Conservation (phyloP, 352 stramenopile species). For the Phytophthora pistaciae region DNA sequence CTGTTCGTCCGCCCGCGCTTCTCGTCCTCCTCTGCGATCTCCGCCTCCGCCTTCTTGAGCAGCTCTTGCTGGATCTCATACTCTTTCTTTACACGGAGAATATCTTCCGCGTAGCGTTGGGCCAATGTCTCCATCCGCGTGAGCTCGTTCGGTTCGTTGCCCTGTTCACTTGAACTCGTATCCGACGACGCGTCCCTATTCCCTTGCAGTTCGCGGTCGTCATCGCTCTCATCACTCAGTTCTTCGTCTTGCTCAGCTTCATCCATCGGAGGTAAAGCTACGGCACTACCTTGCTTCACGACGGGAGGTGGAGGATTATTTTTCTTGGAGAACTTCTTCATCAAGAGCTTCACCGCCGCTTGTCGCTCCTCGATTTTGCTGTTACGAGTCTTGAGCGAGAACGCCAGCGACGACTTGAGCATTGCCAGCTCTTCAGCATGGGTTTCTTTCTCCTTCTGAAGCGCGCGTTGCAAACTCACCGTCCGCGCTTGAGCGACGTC, state of each 20-base stretch:
- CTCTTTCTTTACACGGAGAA: conserved; percentile 60
- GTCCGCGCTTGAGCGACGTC: conserved; percentile 47
- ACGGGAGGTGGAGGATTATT: background rate
- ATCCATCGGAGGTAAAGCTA: conserved; percentile 5
- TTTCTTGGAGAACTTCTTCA: conserved; percentile 47
- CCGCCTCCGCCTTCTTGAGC: conserved; percentile 50
- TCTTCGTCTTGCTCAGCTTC: conserved; percentile 6
- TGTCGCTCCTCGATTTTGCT: conserved; percentile 70
- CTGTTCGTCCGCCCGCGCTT: conserved; percentile 67
- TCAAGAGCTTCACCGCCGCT: conserved; percentile 49
- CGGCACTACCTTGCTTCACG: conserved; percentile 2
- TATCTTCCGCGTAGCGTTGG: conserved; percentile 61
- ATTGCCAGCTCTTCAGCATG: conserved; percentile 49
- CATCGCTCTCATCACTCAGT: conserved; percentile 7
- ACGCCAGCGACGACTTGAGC: conserved; percentile 52
- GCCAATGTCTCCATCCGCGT: conserved; percentile 57
- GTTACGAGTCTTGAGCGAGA: conserved; percentile 56
- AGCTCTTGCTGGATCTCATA: conserved; percentile 58
- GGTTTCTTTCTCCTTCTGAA: conserved; percentile 55
- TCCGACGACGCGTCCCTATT: background rate
- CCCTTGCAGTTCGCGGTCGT: conserved; percentile 2
- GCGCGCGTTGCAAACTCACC: conserved; percentile 39
- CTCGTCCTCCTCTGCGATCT: conserved; percentile 47
- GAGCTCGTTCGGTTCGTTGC: conserved; percentile 37
- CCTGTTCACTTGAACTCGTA: background rate